These are phyloP conservation scores for Populus hybrid DNA, from an alignment of 441 rosid genomes.

Conservation along the genomic window DNA sequence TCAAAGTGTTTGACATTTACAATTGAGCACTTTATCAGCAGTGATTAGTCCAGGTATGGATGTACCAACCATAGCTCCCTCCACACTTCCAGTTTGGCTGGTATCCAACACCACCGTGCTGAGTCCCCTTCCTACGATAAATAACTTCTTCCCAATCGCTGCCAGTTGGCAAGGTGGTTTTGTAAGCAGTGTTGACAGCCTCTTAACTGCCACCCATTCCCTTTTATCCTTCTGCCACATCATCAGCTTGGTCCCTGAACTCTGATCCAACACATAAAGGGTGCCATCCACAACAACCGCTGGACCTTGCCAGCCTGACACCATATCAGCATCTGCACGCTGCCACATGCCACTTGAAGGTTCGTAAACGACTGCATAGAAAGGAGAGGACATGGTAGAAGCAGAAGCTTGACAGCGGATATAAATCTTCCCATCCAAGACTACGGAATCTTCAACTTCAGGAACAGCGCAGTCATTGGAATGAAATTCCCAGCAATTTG, in stretches of 20 bases:
- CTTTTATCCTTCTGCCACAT: conserved; percentile 58
- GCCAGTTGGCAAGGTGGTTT: conserved; percentile 74
- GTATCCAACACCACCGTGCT: conserved; percentile 62
- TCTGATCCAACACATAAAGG: conserved; percentile 72
- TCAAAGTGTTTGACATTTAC: conserved; percentile 62
- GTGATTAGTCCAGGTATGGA: conserved; percentile 50
- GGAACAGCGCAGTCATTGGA: conserved; percentile 39
- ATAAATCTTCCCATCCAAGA: conserved; percentile 62
- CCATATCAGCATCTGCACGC: conserved; percentile 56
- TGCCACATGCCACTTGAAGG: conserved; percentile 55
- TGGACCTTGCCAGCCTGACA: conserved; percentile 82
- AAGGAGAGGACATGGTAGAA: conserved; percentile 24
- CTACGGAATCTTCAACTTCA: conserved; percentile 64
- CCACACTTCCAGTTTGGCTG: conserved; percentile 43
- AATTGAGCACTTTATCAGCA: conserved; percentile 46
- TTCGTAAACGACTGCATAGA: conserved; percentile 41
- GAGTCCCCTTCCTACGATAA: conserved; percentile 67
- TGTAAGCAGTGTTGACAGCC: conserved; percentile 56
- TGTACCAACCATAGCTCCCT: conserved; percentile 63
- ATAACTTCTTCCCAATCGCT: conserved; percentile 54
- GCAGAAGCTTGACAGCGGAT: conserved; percentile 43
- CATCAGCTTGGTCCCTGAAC: conserved; percentile 67
- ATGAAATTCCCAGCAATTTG: conserved; percentile 41
- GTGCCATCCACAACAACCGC: conserved; percentile 59
- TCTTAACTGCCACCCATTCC: conserved; percentile 64